phyloP scores from a whole-genome alignment of 176 grass and related monocot species.

The Melocanna baccifera region DNA sequence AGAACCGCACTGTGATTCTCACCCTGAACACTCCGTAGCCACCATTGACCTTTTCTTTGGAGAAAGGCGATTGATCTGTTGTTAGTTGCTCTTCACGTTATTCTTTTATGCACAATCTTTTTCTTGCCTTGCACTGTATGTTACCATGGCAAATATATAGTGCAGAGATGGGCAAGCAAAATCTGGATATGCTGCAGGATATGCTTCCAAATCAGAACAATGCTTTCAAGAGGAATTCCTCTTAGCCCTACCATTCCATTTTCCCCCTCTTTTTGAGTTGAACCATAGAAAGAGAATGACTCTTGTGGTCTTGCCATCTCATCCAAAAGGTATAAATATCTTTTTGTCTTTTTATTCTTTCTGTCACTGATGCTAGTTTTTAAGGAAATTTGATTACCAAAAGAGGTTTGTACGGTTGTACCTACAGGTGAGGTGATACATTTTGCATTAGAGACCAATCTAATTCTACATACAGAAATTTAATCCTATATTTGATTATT shows the following conservation, averaged over 20 bases:
- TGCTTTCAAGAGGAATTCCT: conserved; percentile 49
- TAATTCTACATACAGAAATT: background rate
- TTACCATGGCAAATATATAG: conserved; percentile 38
- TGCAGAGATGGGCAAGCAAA: background rate
- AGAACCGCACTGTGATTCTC: conserved; percentile 61
- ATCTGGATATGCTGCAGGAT: conserved; percentile 57
- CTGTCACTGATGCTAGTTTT: background rate
- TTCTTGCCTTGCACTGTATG: conserved; percentile 25
- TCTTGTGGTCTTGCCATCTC: conserved; percentile 12
- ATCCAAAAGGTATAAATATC: background rate
- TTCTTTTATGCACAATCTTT: conserved; percentile 1
- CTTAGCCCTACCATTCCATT: conserved; percentile 6
- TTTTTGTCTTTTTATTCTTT: conserved; percentile 23
- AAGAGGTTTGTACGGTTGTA: background rate
- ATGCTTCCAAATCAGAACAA: conserved; percentile 52
- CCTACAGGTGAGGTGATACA: background rate
- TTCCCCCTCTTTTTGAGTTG: background rate
- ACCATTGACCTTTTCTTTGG: background rate
- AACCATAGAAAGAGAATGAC: conserved; percentile 18
- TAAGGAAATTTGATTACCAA: conserved; percentile 1
- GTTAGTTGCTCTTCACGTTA: background rate
- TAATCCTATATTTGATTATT: conserved; percentile 9
- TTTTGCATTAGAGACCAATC: background rate
- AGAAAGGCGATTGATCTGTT: background rate
- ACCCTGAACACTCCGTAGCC: conserved; percentile 23